phyloP scores from a whole-genome alignment of 768 basidiomycete species.

The Mycena maculata region DNA sequence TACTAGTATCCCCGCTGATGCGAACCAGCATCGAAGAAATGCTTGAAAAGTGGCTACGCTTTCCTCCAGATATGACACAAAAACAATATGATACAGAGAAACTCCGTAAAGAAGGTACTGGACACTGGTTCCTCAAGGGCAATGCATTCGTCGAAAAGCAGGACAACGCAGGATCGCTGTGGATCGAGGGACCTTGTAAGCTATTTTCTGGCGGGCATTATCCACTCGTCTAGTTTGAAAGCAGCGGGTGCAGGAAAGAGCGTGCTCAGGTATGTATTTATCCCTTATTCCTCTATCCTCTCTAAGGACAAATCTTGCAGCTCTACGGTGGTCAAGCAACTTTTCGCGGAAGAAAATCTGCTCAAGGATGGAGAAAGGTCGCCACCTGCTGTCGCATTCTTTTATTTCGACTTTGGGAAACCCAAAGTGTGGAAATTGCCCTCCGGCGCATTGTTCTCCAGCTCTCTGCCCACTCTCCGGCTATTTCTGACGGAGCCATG shows the following conservation, averaged over 20 bases:
- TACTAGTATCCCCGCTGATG: too few relatives aligned
- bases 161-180: constrained; percentile 1
- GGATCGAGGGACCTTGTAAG: background rate
- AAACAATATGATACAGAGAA: background rate
- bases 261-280: constrained; percentile 11
- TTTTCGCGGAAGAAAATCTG: background rate
- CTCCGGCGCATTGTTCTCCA: background rate
- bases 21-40: background rate
- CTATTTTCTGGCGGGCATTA: background rate
- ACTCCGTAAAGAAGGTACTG: background rate
- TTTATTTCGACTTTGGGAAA: background rate
- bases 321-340: background rate
- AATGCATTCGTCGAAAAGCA: constrained; percentile 1
- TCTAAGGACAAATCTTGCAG: background rate
- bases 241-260: constrained; percentile 8
- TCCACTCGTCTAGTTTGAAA: too few relatives aligned
- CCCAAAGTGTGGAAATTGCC: background rate
- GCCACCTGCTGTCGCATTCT: constrained; percentile 29
- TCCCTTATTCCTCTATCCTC: too few relatives aligned
- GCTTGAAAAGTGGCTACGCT: background rate
- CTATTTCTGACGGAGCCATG: background rate
- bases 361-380: too few relatives aligned
- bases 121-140: background rate
- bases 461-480: too few relatives aligned
- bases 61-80: background rate